Base-by-base conservation (phyloP, 2,329 filamentous ascomycete genomes). In the Fusarium pilosicola region DNA sequence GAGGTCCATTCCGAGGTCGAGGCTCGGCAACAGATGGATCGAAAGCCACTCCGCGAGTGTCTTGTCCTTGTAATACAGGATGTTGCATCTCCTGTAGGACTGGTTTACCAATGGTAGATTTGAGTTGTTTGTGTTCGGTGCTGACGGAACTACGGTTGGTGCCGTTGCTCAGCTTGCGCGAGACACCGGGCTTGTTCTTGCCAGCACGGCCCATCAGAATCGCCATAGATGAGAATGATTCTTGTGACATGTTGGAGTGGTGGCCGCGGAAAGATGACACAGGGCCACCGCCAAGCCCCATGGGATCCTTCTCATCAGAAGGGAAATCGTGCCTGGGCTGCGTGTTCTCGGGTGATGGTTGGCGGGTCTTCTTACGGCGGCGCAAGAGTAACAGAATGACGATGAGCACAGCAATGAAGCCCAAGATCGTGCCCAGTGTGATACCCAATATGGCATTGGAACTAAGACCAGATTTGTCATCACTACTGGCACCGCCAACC, bases 391-490 rank as follows among this genome's bases (percentile, higher is more conserved):
- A 85, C 26, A 98, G 86, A n/a, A 94, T 80, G 3, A 93, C 80
- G 32, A 93, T 86, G n/a, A 97, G 84, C 12, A 97, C 79, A 2
- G 90, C 83, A 26, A 92, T 90, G 59, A 94, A 85, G 24, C 93
- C 94, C 59, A 93, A 88, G 28, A 97, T 90, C n/a, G 92, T 91
- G 18, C 95, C 95, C 2, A 98, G 87, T 0, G 93, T 93, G 57
- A 94, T 93, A 39, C 94, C 95, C 4, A 98, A 87, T 34, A 97
- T 92, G 13, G 90, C 74, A 82, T 87, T 85, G 79, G 85, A 79
- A 66, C 81, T 79, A 55, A 81, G 71, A n/a, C 77, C 80, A 44
- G 83, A 81, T 30, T 80, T 78, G 32, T 80, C 70, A 17, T 60
- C 64, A 26, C 63, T 65, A 22, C n/a, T 79, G 17, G 77, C 76